Evolutionary conservation across 192 early-diverging fungal genomes (phyloP).

Genomic region (Allomyces macrogynus): DNA sequence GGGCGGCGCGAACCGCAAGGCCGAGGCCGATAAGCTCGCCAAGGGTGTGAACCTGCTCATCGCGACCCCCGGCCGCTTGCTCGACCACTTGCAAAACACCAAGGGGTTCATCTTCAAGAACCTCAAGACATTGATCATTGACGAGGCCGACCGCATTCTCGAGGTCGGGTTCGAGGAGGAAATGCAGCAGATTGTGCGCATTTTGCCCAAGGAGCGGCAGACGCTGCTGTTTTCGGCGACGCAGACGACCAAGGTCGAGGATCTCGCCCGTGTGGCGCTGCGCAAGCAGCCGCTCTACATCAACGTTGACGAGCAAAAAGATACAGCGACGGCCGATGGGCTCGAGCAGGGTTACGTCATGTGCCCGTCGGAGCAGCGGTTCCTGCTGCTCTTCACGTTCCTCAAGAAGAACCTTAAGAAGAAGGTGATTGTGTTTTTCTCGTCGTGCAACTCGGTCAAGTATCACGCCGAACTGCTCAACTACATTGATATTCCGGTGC

Average conservation of each 20-base stretch:
- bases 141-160: conserved; percentile 96
- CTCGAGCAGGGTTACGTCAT: conserved; percentile 97
- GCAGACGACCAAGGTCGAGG: conserved; percentile 95
- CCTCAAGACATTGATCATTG: conserved; percentile 78
- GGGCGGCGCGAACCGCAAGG: conserved; percentile 90
- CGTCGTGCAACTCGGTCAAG: conserved; percentile 91
- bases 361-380: conserved; percentile 75
- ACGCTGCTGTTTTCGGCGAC: conserved; percentile 98
- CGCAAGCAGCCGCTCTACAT: conserved; percentile 94
- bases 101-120: conserved; percentile 89
- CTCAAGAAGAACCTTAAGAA: conserved; percentile 91
- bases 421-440: conserved; percentile 96
- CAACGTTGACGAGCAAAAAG: conserved; percentile 95
- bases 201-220: conserved; percentile 82
- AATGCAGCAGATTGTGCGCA: conserved; percentile 92
- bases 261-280: conserved; percentile 92
- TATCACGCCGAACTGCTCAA: conserved; percentile 94
- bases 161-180: conserved; percentile 98
- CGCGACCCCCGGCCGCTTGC: conserved; percentile 85
- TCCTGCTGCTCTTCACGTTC: conserved; percentile 94
- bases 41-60: conserved; percentile 95
- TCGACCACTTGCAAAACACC: conserved; percentile 98
- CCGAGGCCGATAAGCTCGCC: conserved; percentile 81
- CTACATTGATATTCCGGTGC: conserved; percentile 95
- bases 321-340: conserved; percentile 81